These are phyloP conservation scores for Plantago ovata DNA, from an alignment of 257 asterid genomes.

Conservation along the genomic window DNA sequence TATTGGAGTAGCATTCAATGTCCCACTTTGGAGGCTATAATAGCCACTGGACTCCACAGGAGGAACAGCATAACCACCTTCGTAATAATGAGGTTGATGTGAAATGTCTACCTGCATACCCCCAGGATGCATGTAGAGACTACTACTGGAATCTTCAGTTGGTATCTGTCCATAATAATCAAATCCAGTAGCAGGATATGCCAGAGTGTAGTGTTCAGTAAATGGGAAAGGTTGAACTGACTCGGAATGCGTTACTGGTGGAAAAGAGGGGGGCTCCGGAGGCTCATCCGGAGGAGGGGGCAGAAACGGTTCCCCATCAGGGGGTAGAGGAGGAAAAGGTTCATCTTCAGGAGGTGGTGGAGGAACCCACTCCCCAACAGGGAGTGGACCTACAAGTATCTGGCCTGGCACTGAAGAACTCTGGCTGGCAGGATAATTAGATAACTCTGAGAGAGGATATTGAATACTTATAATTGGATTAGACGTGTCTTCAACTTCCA, in stretches of 20 bases:
- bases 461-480: conserved; percentile 36
- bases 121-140: conserved; percentile 44
- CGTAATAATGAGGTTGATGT: conserved; percentile 60
- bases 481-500: conserved; percentile 87
- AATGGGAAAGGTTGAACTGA: conserved; percentile 50
- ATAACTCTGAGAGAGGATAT: conserved; percentile 28
- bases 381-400: conserved; percentile 32
- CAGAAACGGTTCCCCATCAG: conserved; percentile 59
- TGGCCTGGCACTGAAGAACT: conserved; percentile 27
- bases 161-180: conserved; percentile 60
- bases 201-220: conserved; percentile 40
- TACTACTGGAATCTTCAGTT: conserved; percentile 34
- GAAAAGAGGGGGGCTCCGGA: conserved; percentile 45
- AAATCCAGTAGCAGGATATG: conserved; percentile 53
- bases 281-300: conserved; percentile 72
- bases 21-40: conserved; percentile 55
- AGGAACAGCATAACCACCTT: conserved; percentile 43
- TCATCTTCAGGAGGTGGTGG: conserved; percentile 90
- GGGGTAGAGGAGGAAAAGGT: conserved; percentile 93
- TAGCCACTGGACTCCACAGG: conserved; percentile 53
- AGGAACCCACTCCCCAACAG: conserved; percentile 71
- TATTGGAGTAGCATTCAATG: conserved; percentile 33
- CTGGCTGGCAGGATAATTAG: conserved; percentile 21
- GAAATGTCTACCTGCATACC: conserved; percentile 56
- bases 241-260: conserved; percentile 43